phyloP scores from a whole-genome alignment of 495 filamentous ascomycete genomes.

The Oidiodendron maius region DNA sequence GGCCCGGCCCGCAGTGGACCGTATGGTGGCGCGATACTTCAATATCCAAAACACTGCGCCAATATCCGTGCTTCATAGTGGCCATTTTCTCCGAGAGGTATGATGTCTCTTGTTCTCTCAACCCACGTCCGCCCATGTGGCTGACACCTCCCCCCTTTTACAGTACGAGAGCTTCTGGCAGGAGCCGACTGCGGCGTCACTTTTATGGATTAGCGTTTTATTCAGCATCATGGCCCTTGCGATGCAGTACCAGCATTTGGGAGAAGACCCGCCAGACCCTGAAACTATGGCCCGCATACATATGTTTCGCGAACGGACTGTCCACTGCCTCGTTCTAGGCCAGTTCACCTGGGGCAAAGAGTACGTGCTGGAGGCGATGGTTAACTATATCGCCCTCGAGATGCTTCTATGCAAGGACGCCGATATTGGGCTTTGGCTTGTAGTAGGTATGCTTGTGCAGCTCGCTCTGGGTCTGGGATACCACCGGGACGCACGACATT shows the following conservation, averaged over 20 bases:
- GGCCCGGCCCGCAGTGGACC: not conserved
- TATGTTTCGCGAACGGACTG: slow-evolving; percentile 1
- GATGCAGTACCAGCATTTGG: not conserved
- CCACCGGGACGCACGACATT: slow-evolving; percentile 12
- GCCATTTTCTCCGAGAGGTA: not conserved
- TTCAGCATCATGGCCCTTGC: slow-evolving; percentile 27
- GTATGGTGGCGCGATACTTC: not conserved
- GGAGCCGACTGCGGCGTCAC: slow-evolving; percentile 17
- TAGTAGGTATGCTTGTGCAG: slow-evolving; percentile 38
- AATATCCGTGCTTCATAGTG: not conserved
- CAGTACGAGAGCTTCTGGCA: slow-evolving; percentile 30
- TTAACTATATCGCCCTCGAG: not conserved
- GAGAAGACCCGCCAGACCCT: not conserved
- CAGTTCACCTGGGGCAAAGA: slow-evolving; percentile 7
- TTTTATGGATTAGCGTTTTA: slow-evolving; percentile 29
- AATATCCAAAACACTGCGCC: slow-evolving; percentile 2
- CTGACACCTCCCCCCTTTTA: not conserved
- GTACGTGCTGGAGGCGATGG: slow-evolving; percentile 8
- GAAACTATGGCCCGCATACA: not conserved
- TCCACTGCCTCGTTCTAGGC: slow-evolving; percentile 12
- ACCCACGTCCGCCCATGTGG: slow-evolving; percentile 3
- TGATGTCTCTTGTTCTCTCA: slow-evolving; percentile 1
- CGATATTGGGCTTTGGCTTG: slow-evolving; percentile 39
- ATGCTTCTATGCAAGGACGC: slow-evolving; percentile 20
- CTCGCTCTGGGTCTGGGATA: slow-evolving; percentile 39